Conservation (phyloP, 306 rosid genomes). For the Rosa chinensis region DNA sequence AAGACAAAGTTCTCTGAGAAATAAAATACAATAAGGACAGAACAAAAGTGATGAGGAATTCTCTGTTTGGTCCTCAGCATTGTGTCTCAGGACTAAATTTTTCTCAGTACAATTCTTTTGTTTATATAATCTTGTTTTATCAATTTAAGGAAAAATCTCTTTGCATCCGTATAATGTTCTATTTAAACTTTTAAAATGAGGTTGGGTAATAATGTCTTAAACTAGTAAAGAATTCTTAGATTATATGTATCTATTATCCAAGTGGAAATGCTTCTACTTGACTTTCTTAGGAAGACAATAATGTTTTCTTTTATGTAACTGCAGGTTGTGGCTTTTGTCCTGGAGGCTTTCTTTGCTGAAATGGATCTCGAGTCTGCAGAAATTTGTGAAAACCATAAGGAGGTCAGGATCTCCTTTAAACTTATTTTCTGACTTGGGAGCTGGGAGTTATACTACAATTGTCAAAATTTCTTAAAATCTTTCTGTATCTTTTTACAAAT, state of each 20-base stretch:
- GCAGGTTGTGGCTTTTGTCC: conserved; percentile 94
- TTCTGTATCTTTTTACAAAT: neutral
- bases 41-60: neutral
- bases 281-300: neutral
- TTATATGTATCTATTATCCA: neutral
- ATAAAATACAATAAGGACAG: neutral
- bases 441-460: neutral
- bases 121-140: neutral
- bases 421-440: neutral
- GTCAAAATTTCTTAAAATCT: neutral
- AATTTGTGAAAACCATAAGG: conserved; percentile 40
- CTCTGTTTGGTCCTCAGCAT: neutral
- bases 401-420: conserved; percentile 50
- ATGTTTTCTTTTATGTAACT: conserved; percentile 34
- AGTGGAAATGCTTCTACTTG: neutral
- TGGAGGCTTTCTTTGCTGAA: conserved; percentile 99
- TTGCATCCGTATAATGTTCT: neutral
- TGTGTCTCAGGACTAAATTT: neutral
- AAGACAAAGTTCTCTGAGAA: neutral
- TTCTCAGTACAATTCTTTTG: neutral
- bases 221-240: neutral
- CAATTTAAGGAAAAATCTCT: neutral
- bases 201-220: neutral
- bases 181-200: neutral
- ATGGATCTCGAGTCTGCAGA: conserved; percentile 75